Percentiles rank a stretch among this genome's conserved stretches.
Conservation (phyloP, 163 green algal genomes). For the Volvox carteri region DNA sequence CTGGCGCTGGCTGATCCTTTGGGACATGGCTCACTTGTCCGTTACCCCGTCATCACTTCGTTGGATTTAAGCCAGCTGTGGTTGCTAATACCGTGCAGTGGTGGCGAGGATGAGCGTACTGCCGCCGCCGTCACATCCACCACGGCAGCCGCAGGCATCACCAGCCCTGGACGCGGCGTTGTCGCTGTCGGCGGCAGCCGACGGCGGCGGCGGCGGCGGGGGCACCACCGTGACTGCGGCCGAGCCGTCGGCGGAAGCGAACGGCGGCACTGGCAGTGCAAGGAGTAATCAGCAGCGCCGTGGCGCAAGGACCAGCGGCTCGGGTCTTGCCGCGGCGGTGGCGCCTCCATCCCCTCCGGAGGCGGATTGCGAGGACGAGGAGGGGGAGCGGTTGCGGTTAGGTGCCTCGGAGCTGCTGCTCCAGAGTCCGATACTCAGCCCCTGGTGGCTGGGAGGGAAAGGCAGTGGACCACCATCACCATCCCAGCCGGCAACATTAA, state of each 20-base stretch:
- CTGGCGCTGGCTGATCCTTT: too few species aligned
- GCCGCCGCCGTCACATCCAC: background rate
- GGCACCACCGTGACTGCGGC: background rate
- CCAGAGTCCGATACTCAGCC: background rate
- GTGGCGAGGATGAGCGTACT: constrained; percentile 3
- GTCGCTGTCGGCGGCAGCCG: background rate
- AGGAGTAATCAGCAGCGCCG: background rate
- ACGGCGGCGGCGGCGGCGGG: background rate
- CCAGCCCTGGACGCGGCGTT: background rate
- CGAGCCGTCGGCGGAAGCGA: background rate
- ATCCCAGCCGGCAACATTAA: too few species aligned
- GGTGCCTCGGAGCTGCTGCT: background rate
- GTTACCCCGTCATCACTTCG: background rate
- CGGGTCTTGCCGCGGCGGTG: too few species aligned
- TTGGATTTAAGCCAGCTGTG: too few species aligned
- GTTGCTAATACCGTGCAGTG: too few species aligned
- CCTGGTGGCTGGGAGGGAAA: background rate
- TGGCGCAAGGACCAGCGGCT: background rate
- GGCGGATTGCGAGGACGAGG: background rate
- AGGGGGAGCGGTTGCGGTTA: background rate
- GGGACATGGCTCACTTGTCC: too few species aligned
- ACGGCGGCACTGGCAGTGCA: background rate
- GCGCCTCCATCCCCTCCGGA: background rate
- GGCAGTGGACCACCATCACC: too few species aligned
- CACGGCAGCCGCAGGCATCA: background rate